Evolutionary conservation across 106 monocot species (phyloP).

Genomic region (Acanthochlamys bracteata): DNA sequence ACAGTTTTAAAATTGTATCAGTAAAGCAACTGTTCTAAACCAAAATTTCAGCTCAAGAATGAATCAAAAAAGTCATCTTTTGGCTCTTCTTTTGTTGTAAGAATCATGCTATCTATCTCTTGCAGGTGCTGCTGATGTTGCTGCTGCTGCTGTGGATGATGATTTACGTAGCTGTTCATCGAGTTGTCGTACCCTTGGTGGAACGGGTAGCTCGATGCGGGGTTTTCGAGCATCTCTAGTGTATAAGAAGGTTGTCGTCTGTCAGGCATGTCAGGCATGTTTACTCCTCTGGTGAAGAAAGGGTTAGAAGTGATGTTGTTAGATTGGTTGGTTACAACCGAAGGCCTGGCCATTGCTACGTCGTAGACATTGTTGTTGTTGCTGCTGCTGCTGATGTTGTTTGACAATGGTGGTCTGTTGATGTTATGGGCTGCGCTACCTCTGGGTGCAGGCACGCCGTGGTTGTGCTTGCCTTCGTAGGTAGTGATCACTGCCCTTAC

Average conservation of each 20-base stretch:
- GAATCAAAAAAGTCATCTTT: conserved; percentile 38
- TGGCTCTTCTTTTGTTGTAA: conserved; percentile 22
- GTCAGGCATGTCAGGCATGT: no score
- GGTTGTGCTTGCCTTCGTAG: conserved; percentile 96
- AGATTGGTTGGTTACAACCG: conserved; percentile 9
- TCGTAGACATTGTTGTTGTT: conserved; percentile 12
- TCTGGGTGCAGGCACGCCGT: conserved; percentile 69
- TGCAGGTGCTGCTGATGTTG: no score
- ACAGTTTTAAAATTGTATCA: no score
- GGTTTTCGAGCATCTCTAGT: conserved; percentile 20
- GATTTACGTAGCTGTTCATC: conserved; percentile 16
- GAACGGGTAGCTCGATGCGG: no score
- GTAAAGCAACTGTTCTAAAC: not conserved
- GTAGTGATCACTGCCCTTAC: conserved; percentile 70
- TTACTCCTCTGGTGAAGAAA: conserved; percentile 3
- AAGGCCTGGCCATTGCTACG: conserved; percentile 25
- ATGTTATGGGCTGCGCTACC: conserved; percentile 15
- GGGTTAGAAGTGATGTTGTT: conserved; percentile 12
- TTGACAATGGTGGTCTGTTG: conserved; percentile 4
- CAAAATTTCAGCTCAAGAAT: conserved; percentile 10
- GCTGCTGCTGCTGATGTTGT: not conserved
- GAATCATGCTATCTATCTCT: conserved; percentile 10
- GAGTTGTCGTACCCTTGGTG: no score
- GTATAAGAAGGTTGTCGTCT: conserved; percentile 12
- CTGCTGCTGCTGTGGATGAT: conserved; percentile 19